These are phyloP conservation scores for Neurospora sp. DNA, from an alignment of 495 filamentous ascomycete species.

Conservation along the genomic window DNA sequence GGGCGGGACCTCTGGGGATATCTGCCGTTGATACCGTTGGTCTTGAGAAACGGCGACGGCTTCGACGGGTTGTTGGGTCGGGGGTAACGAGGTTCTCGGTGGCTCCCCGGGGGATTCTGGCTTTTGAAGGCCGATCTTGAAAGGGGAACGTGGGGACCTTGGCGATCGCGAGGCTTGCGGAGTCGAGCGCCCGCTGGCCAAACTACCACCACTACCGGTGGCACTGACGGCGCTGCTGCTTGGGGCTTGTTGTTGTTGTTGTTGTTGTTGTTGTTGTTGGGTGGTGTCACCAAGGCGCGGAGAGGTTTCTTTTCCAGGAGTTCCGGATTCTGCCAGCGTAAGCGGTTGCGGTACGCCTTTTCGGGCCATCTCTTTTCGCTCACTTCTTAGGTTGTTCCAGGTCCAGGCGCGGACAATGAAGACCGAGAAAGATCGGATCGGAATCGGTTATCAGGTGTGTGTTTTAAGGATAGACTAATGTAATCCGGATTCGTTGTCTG, in stretches of 20 bases:
- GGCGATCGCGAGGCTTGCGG: constrained; percentile 34
- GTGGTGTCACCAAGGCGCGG: constrained; percentile 26
- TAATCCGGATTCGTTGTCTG: neutral
- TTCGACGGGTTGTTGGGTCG: neutral
- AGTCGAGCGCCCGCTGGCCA: constrained; percentile 9
- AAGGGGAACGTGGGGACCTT: constrained; percentile 43
- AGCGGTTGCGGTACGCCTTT: constrained; percentile 45
- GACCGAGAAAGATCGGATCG: neutral
- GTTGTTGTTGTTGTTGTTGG: constrained; percentile 10
- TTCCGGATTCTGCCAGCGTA: constrained; percentile 30
- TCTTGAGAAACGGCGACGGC: neutral
- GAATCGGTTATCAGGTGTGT: neutral
- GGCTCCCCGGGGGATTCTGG: constrained; percentile 20
- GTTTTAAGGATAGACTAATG: neutral
- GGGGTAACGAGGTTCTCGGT: constrained; percentile 6
- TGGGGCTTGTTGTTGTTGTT: neutral
- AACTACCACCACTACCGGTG: neutral
- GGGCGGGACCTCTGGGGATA: constrained; percentile 2
- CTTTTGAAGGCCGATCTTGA: constrained; percentile 31
- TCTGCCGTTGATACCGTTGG: constrained; percentile 8
- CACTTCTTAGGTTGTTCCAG: constrained; percentile 3
- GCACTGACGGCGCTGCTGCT: neutral
- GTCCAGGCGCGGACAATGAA: neutral
- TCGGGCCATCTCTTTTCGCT: constrained; percentile 36
- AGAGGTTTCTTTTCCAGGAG: constrained; percentile 17